Evolutionary conservation across 2,329 filamentous ascomycete genomes (phyloP), one percentile per base, ranked within the genome.

Genomic region (Cladosporium colombiae): DNA sequence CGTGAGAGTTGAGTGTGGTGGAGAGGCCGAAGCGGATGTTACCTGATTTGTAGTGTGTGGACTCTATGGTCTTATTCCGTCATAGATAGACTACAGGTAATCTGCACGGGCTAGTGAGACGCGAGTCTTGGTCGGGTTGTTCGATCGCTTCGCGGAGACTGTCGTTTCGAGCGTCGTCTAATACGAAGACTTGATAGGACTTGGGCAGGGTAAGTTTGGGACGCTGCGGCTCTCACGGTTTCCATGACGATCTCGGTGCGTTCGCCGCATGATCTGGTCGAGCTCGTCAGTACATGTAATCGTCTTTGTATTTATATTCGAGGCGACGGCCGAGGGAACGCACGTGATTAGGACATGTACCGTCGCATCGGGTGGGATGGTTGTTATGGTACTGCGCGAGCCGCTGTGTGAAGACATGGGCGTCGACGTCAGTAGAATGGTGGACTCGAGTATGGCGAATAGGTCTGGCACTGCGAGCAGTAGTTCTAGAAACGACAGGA

Each of bases 1-100:
- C 44, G 23, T 62, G 35, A 11, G 23, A 25, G 0, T 29, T n/a
- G 10, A 21, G 35, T 5, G 56, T 65, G 3, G 62, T 29, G 2
- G 37, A n/a, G n/a, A 68, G 61, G 27, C 66, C 66, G 37, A 35
- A 33, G 25, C 56, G 59, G 14, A 69, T 44, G 50, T 69, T 69
- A 16, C 66, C 64, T 18, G 68, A 58, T 37, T 69, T 69, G 53
- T 64, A 66, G 35, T 68, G 66, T 2, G 49, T 60, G 7, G 60
- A 7, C 5, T 35, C 53, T 5, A 53, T 23, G 10, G 58, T 16
- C 49, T 68, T 69, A n/a, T 52, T 27, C 1, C 68, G 57, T 11
- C 57, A 18, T 4, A 55, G 37, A 46, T 68, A 67, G 3, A 65
- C 33, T 2, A 69, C 61, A 18, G 65, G 31, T 14, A 53, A 46